Base-by-base conservation (phyloP, 2,329 filamentous ascomycete species). In the Colletotrichum horii region DNA sequence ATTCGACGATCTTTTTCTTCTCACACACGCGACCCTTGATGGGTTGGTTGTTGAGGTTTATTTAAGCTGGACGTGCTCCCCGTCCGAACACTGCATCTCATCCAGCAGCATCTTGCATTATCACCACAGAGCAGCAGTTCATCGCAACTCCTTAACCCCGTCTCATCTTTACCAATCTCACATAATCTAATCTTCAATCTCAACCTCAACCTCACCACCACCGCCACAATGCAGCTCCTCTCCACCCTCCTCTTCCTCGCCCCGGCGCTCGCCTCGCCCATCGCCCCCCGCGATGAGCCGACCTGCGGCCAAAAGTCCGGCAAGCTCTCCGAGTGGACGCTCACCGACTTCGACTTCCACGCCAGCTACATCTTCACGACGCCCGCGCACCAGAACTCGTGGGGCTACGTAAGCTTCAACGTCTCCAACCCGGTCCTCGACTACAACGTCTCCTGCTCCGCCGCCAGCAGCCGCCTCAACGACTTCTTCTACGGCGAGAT, bases 401-500 rank as follows among this genome's bases (percentile, higher is more conserved):
- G 81, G 81, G 89, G 88, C 65, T 83, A 84, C 74, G 85, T 88
- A 76, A 83, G 83, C 80, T 91, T 91, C 83, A 87, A 86, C 76
- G 82, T 90, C n/a, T 79, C 81, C 70, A 90, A 89, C 84, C 83
- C 85, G 16, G 87, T 83, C 36, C 78, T 89, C 48, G 77, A 81
- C 52, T 83, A 85, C 76, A 78, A 77, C 26, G 80, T 83, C 60
- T 66, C 68, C 38, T 91, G 89, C 85, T 77, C 76, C 32, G 87
- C 82, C 60, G 16, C 77, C 24, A 89, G 87, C 80, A 81, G 77
- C 76, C 84, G 85, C 81, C 84, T 89, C 7, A 75, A 66, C 12
- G 86, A 89, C 78, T 90, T 89, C 80, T 91, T 89, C 83, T 89
- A 88, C 80, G 89, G 88, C 78, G 85, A 80, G 66, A 22, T 85